phyloP scores from a whole-genome alignment of 352 stramenopile species.

The Pythium sp. region DNA sequence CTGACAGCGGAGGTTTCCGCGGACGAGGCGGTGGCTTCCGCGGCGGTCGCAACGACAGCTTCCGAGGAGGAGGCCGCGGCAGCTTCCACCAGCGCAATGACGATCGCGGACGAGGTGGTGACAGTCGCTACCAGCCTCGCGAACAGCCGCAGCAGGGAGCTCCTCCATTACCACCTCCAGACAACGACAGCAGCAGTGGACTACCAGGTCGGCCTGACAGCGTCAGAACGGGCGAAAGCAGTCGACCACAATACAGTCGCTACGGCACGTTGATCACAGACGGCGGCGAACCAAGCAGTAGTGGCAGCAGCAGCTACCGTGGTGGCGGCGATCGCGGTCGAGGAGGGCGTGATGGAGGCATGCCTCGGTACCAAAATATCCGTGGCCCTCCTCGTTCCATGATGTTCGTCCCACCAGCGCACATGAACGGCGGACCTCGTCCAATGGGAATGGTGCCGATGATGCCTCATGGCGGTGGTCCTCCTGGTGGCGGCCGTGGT shows the following conservation, averaged over 20 bases:
- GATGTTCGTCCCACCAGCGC: neutral
- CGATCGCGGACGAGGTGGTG: neutral
- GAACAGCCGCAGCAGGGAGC: neutral
- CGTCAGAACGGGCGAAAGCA: neutral
- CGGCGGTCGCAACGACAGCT: slow-evolving; percentile 7
- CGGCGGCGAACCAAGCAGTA: neutral
- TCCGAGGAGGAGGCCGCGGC: neutral
- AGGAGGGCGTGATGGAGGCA: slow-evolving; percentile 2
- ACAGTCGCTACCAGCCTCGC: neutral
- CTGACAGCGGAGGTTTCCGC: neutral
- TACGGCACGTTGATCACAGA: slow-evolving; percentile 7
- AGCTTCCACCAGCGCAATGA: slow-evolving; percentile 2
- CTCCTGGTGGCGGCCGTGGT: slow-evolving; percentile 6
- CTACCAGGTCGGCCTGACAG: neutral
- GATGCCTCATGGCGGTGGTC: neutral
- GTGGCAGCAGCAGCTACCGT: neutral
- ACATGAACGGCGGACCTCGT: slow-evolving; percentile 1
- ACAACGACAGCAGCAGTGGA: slow-evolving; percentile 6
- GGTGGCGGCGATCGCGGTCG: neutral
- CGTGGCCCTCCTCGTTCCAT: slow-evolving; percentile 1
- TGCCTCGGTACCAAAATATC: neutral
- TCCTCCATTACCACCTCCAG: slow-evolving; percentile 2
- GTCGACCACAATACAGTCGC: slow-evolving; percentile 13
- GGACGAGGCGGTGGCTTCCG: slow-evolving; percentile 2
- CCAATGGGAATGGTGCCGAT: slow-evolving; percentile 11